phyloP scores from a whole-genome alignment of 2,329 filamentous ascomycete species.

The Ophiostoma piceae region DNA sequence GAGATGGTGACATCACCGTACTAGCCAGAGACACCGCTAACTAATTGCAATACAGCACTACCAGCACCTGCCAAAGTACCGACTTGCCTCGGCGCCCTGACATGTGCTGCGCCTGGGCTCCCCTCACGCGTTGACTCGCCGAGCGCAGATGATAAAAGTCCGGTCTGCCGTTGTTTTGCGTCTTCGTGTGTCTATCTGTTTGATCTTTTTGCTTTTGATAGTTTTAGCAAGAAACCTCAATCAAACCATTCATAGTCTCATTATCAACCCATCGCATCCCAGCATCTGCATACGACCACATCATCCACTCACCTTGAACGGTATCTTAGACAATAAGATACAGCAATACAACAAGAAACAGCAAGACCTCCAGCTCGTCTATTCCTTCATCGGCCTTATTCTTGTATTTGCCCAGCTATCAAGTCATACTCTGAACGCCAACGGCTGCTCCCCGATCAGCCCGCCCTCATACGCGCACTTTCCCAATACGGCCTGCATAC shows the following conservation, averaged over 20 bases:
- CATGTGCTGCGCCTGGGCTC: neutral
- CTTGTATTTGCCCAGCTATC: neutral
- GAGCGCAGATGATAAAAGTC: neutral
- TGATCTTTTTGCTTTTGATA: neutral
- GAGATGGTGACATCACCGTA: neutral
- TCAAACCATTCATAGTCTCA: neutral
- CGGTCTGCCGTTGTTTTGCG: neutral
- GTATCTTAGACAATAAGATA: neutral
- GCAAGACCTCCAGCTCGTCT: neutral
- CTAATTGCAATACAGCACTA: too few species aligned
- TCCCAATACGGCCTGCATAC: neutral
- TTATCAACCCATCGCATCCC: neutral
- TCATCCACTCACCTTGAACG: too few species aligned
- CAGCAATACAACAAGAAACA: neutral
- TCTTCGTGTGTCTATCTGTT: too few species aligned
- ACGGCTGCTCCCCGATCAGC: neutral
- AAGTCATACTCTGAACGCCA: neutral
- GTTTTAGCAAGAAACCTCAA: too few species aligned
- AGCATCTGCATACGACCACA: neutral
- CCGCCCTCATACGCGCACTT: neutral
- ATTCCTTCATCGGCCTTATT: neutral
- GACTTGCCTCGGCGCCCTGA: constrained; percentile 7
- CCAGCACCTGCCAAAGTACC: neutral
- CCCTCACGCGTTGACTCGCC: neutral
- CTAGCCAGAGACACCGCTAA: too few species aligned